Evolutionary conservation across 2,329 filamentous ascomycete species (phyloP), one percentile per base, ranked within the genome.

Genomic region (Beauveria sp.): DNA sequence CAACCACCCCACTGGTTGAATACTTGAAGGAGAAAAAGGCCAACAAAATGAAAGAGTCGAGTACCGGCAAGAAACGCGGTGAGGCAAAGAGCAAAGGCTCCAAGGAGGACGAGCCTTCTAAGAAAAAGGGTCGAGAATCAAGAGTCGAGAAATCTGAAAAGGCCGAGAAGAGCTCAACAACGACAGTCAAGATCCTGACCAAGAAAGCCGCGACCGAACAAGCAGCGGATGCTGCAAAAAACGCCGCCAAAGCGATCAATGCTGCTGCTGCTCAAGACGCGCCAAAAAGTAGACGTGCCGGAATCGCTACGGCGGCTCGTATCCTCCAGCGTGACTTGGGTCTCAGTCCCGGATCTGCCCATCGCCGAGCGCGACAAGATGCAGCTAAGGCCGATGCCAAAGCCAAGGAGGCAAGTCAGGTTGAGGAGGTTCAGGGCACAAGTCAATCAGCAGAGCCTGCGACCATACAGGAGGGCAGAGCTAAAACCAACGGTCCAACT

Each of bases 21-120:
- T 96, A 87, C 66, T 81, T 97, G 42, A 89, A 89, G 66, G 93
- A 97, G 73, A 96, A 96, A 77, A 97, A 96, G 76, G 91, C 91
- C 16, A 91, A 86, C 65, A 87, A 84, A 70, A 77, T 72, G 22
- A 87, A 86, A 67, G 85, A 88, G 3, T 67, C 70, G n/a, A 84
- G 87, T 4, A 67, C 71, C 16, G 67, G 66, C 6, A 75, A 73
- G 63, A 69, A 66, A 22, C 83, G 83, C 68, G 77, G 75, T 50
- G 77, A 78, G 30, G 50, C 28, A 10, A 88, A 88, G 69, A 69
- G 67, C n/a, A 84, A 84, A 70, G 74, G 75, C 56, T 71, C 69
- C 6, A 76, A 74, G 63, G 74, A 76, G 12, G 82, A 84, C 34
- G 82, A 86, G 28, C 65, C 72, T 1, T 79, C 80, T 61, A 83